A percentile compares a stretch with the other conserved stretches of the same genome.
Evolutionary conservation across 345 rosid genomes (phyloP).

Genomic region (Corchorus olitorius): DNA sequence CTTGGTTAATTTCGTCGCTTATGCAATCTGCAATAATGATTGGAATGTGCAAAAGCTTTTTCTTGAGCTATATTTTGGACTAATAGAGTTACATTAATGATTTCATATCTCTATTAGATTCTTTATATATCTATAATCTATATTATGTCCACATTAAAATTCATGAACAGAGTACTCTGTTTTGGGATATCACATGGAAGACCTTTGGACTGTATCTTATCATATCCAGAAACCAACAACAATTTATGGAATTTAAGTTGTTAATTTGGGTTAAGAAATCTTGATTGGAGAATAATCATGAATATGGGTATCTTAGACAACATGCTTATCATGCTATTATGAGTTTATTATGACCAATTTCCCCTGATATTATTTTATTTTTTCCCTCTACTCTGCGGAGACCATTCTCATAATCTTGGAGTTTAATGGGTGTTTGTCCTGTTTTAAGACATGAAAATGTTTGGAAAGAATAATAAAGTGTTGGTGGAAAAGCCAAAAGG

Average conservation of each 20-base stretch:
- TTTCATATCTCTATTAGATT: neutral
- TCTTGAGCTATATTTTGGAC: no score
- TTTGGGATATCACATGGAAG: neutral
- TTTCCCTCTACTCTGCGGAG: neutral
- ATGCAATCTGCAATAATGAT: neutral
- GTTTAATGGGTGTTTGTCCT: no score
- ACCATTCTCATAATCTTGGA: neutral
- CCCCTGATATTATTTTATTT: neutral
- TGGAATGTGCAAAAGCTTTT: neutral
- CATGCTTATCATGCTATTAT: constrained; percentile 3
- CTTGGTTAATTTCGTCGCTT: no score
- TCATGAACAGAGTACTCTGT: no score
- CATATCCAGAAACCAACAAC: neutral
- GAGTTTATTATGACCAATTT: no score
- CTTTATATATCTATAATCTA: no score
- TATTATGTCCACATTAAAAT: no score
- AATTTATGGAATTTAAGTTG: neutral
- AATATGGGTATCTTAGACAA: neutral
- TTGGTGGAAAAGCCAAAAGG: no score
- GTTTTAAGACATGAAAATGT: no score
- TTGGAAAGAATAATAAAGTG: no score
- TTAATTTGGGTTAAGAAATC: neutral
- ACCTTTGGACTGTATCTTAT: neutral
- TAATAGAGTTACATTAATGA: neutral
- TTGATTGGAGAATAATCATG: neutral